These are phyloP conservation scores for Backusella parvicylindrica DNA, from an alignment of 192 early-diverging fungal genomes.

Conservation along the genomic window DNA sequence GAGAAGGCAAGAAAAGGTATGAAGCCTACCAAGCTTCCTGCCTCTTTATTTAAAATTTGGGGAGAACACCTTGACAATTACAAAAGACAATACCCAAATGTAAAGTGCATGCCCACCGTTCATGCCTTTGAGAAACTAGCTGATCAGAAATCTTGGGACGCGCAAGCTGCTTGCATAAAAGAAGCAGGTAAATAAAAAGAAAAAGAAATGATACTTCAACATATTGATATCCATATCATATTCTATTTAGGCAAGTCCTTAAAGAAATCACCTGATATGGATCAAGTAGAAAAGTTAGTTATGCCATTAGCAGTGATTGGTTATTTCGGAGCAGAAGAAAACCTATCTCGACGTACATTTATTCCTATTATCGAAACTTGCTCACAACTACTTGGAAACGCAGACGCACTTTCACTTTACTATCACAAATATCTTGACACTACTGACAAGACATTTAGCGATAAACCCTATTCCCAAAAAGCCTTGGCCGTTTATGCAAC, in stretches of 20 bases:
- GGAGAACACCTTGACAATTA: not conserved
- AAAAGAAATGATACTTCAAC: not conserved
- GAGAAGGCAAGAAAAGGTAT: slow-evolving; percentile 10
- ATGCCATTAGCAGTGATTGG: slow-evolving; percentile 23
- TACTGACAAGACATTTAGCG: not conserved
- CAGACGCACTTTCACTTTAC: not conserved
- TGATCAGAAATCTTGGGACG: slow-evolving; percentile 23
- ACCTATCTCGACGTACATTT: slow-evolving; percentile 30
- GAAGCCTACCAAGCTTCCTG: slow-evolving; percentile 17
- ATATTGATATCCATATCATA: not conserved
- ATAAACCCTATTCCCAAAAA: slow-evolving; percentile 27
- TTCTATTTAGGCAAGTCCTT: not conserved
- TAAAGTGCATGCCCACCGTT: not conserved
- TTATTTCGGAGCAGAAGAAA: slow-evolving; percentile 35
- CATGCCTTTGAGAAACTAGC: slow-evolving; percentile 8
- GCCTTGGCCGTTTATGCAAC: slow-evolving; percentile 42
- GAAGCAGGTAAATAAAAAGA: slow-evolving; percentile 9
- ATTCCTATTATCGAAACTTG: slow-evolving; percentile 17
- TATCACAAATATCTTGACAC: not conserved
- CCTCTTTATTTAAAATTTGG: slow-evolving; percentile 7
- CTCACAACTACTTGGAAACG: not conserved
- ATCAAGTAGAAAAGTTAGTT: slow-evolving; percentile 24
- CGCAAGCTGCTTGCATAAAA: slow-evolving; percentile 30
- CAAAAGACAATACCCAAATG: not conserved
- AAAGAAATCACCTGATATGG: not conserved